phyloP scores from a whole-genome alignment of 768 basidiomycete genomes.

The Mycena maculata region DNA sequence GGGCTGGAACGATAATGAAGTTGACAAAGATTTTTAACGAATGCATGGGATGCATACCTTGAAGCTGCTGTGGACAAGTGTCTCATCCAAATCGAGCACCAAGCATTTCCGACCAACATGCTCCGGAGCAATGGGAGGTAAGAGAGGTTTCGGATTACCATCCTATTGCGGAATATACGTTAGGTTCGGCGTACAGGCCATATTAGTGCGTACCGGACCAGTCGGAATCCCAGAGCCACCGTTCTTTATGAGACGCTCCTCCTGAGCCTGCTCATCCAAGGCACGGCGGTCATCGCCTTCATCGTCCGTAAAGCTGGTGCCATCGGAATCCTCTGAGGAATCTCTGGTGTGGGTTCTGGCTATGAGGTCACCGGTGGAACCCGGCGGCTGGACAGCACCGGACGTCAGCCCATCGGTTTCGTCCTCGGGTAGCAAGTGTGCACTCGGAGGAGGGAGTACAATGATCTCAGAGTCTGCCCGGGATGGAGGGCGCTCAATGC shows the following conservation, averaged over 20 bases:
- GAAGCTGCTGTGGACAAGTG: slow-evolving; percentile 96
- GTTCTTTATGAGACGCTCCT: slow-evolving; percentile 87
- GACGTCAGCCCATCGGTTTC: slow-evolving; percentile 92
- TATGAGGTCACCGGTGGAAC: slow-evolving; percentile 68
- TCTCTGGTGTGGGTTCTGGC: slow-evolving; percentile 53
- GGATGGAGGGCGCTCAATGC: slow-evolving; percentile 41
- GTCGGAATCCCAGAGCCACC: slow-evolving; percentile 96
- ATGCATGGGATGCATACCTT: slow-evolving; percentile 69
- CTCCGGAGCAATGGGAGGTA: slow-evolving; percentile 84
- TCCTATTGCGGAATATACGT: slow-evolving; percentile 63
- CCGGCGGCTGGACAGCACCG: slow-evolving; percentile 92
- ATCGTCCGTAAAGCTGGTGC: slow-evolving; percentile 76
- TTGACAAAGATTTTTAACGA: slow-evolving; percentile 1
- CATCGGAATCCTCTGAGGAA: slow-evolving; percentile 68
- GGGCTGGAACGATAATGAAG: slow-evolving; percentile 63
- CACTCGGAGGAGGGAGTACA: slow-evolving; percentile 31
- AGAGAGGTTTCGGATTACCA: slow-evolving; percentile 85
- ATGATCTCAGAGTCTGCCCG: slow-evolving; percentile 43
- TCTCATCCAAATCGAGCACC: slow-evolving; percentile 97
- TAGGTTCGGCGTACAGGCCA: background rate
- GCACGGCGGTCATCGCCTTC: slow-evolving; percentile 64
- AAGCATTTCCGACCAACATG: slow-evolving; percentile 94
- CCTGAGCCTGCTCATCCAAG: slow-evolving; percentile 86
- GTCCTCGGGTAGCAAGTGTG: slow-evolving; percentile 61
- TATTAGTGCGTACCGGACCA: slow-evolving; percentile 75